A percentile compares a stretch with the other conserved stretches of the same genome.
phyloP scores from a whole-genome alignment of 2,329 filamentous ascomycete genomes.

The Apiospora saccharicola region DNA sequence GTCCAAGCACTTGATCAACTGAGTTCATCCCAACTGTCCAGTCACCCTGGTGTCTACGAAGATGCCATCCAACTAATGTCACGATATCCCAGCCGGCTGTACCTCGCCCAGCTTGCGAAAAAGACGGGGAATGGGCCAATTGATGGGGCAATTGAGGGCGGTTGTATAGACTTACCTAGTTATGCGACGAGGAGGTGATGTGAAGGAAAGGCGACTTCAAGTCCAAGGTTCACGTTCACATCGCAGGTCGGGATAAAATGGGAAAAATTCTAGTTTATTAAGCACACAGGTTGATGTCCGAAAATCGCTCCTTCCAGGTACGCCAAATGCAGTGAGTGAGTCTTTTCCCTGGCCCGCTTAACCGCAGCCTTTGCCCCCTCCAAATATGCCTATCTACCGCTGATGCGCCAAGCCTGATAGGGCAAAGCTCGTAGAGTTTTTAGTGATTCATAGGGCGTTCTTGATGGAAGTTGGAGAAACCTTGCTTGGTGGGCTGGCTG shows the following conservation, averaged over 20 bases:
- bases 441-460: background rate
- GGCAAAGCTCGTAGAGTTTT: background rate
- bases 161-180: background rate
- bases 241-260: conserved; percentile 5
- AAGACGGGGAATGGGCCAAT: background rate
- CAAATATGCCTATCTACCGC: background rate
- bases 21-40: background rate
- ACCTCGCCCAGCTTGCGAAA: background rate
- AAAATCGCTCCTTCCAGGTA: conserved; percentile 18
- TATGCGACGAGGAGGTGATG: conserved; percentile 9
- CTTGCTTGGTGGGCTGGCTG: conserved; percentile 5
- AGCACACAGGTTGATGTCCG: conserved; percentile 16
- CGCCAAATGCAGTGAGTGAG: conserved; percentile 2
- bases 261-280: conserved; percentile 18
- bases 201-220: conserved; percentile 18
- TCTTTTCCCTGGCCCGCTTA: conserved; percentile 7
- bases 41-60: background rate
- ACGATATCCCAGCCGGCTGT: background rate
- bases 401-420: background rate
- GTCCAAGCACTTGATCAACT: background rate
- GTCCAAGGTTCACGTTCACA: conserved; percentile 15
- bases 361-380: background rate
- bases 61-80: background rate
- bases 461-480: conserved; percentile 11
- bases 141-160: conserved; percentile 3